A percentile compares a stretch with the other conserved stretches of the same genome.
These are phyloP conservation scores for Neofusicoccum parvum DNA, from an alignment of 2,329 filamentous ascomycete genomes.

Conservation along the genomic window DNA sequence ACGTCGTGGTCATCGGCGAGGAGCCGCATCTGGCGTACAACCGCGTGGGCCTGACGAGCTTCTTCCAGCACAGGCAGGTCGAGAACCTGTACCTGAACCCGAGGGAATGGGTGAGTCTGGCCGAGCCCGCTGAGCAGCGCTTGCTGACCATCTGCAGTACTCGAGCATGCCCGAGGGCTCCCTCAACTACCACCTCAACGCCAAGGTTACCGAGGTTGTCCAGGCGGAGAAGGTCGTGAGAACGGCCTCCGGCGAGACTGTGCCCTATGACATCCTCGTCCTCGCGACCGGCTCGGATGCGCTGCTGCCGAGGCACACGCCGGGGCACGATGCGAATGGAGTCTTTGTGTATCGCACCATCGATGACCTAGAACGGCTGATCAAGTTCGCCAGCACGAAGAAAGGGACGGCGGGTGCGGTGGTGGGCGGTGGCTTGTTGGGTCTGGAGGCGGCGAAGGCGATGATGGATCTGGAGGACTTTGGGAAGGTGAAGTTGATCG, in stretches of 20 bases:
- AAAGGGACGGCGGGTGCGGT: slow-evolving; percentile 73
- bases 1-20: slow-evolving; percentile 83
- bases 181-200: slow-evolving; percentile 75
- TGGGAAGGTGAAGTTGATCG: slow-evolving; percentile 73
- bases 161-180: slow-evolving; percentile 65
- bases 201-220: slow-evolving; percentile 69
- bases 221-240: slow-evolving; percentile 65
- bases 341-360: slow-evolving; percentile 91
- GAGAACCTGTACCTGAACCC: slow-evolving; percentile 90
- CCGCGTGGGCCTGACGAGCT: slow-evolving; percentile 83
- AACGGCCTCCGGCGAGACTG: slow-evolving; percentile 68
- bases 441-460: slow-evolving; percentile 86
- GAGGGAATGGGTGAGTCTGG: slow-evolving; percentile 68
- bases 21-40: slow-evolving; percentile 89
- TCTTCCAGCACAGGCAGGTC: slow-evolving; percentile 82
- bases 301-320: slow-evolving; percentile 70
- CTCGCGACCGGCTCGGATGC: slow-evolving; percentile 87
- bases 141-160: slow-evolving; percentile 55
- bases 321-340: slow-evolving; percentile 76
- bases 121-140: too few species aligned
- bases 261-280: slow-evolving; percentile 79
- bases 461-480: slow-evolving; percentile 85
- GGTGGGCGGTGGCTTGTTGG: slow-evolving; percentile 81
- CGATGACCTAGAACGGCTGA: slow-evolving; percentile 75
- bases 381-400: slow-evolving; percentile 67